Evolutionary conservation across 1,284 basidiomycete species (phyloP).

Genomic region (Sparassis latifolia): DNA sequence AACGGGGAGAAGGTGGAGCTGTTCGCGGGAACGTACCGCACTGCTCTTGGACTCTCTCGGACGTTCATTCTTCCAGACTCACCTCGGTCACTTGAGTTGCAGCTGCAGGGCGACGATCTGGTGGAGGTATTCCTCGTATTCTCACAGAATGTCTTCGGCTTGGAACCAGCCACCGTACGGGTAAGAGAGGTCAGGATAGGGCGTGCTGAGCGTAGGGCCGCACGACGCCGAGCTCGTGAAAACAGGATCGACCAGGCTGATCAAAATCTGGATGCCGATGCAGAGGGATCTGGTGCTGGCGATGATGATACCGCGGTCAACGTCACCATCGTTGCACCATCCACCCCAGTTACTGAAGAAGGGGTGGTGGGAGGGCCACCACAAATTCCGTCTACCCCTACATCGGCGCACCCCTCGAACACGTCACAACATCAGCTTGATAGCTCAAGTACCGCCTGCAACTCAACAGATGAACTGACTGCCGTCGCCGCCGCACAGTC

Average conservation of each 20-base stretch:
- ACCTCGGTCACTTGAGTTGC: conserved; percentile 76
- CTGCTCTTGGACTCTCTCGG: conserved; percentile 71
- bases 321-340: conserved; percentile 47
- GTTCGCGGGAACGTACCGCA: conserved; percentile 80
- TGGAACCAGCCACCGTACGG: conserved; percentile 83
- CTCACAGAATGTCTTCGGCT: conserved; percentile 81
- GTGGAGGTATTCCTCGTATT: conserved; percentile 86
- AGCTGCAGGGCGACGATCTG: conserved; percentile 86
- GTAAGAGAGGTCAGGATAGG: conserved; percentile 88
- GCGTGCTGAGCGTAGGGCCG: conserved; percentile 76
- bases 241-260: conserved; percentile 43
- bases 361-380: conserved; percentile 7
- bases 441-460: conserved; percentile 17
- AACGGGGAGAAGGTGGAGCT: conserved; percentile 88
- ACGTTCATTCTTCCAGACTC: conserved; percentile 88
- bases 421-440: conserved; percentile 15
- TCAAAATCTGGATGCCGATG: conserved; percentile 35
- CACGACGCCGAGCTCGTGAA: conserved; percentile 67
- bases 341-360: conserved; percentile 10
- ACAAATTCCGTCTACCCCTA: conserved; percentile 2
- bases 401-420: conserved; percentile 11
- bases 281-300: conserved; percentile 29
- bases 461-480: conserved; percentile 55
- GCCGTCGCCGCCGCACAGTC: conserved; percentile 61
- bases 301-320: conserved; percentile 59